Conservation (phyloP, 176 grass and related monocot genomes). For the Triticum urartu region DNA sequence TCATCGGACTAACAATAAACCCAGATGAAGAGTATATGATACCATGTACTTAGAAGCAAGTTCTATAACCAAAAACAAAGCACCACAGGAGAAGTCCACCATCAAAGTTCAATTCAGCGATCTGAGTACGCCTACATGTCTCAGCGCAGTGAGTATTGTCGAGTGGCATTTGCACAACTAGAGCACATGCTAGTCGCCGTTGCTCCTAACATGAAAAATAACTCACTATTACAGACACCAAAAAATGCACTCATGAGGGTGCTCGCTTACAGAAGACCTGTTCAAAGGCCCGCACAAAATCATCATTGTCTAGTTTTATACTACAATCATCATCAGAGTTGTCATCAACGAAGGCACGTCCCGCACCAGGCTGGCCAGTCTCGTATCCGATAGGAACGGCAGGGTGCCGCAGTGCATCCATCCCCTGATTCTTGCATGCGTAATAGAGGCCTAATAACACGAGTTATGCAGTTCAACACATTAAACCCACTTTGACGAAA, state of each 20-base stretch:
- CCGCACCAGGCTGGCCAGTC: background rate
- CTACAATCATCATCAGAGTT: background rate
- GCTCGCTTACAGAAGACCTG: background rate
- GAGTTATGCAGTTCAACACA: background rate
- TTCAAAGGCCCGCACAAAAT: background rate
- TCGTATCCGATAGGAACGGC: background rate
- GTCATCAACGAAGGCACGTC: background rate
- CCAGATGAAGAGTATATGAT: no score
- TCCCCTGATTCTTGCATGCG: constrained; percentile 9
- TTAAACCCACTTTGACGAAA: background rate
- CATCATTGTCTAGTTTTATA: background rate
- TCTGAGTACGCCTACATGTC: background rate
- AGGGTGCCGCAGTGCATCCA: constrained; percentile 21
- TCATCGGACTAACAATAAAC: no score
- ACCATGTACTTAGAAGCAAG: no score
- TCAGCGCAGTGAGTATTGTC: background rate
- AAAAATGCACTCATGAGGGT: no score
- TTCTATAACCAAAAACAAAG: background rate
- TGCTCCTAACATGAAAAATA: background rate
- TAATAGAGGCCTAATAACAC: background rate
- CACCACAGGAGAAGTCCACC: background rate
- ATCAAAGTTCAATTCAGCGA: background rate
- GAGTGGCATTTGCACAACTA: background rate
- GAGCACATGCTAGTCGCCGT: background rate
- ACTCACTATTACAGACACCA: background rate